Conservation (phyloP, 345 rosid genomes). For the Eucalyptus tenuipes region DNA sequence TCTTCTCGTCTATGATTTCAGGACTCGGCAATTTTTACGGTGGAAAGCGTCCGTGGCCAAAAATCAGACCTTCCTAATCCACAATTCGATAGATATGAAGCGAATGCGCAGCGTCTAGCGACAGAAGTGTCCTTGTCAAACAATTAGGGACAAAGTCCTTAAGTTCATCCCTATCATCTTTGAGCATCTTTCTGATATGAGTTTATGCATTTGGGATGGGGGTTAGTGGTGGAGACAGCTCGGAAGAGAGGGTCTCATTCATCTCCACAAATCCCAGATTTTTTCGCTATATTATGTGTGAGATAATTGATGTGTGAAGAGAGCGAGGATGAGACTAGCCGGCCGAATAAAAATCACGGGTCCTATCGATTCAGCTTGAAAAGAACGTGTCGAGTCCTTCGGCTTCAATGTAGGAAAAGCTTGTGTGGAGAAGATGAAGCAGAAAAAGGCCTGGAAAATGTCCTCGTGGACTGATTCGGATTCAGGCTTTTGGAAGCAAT, state of each 20-base stretch:
- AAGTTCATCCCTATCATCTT: background rate
- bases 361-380: background rate
- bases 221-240: background rate
- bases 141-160: background rate
- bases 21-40: background rate
- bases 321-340: background rate
- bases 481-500: background rate
- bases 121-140: background rate
- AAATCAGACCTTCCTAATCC: background rate
- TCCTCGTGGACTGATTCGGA: background rate
- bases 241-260: background rate
- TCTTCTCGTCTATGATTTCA: background rate
- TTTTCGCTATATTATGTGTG: background rate
- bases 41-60: background rate
- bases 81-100: background rate
- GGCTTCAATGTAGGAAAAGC: background rate
- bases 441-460: background rate
- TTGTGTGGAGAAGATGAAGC: background rate
- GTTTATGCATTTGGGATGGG: background rate
- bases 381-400: background rate
- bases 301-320: background rate
- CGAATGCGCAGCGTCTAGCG: background rate
- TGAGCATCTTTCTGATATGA: background rate
- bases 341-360: background rate
- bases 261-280: background rate